A percentile compares a stretch with the other conserved stretches of the same genome.
Conservation (phyloP, 2,329 filamentous ascomycete genomes). For the Fusarium mexicanum region DNA sequence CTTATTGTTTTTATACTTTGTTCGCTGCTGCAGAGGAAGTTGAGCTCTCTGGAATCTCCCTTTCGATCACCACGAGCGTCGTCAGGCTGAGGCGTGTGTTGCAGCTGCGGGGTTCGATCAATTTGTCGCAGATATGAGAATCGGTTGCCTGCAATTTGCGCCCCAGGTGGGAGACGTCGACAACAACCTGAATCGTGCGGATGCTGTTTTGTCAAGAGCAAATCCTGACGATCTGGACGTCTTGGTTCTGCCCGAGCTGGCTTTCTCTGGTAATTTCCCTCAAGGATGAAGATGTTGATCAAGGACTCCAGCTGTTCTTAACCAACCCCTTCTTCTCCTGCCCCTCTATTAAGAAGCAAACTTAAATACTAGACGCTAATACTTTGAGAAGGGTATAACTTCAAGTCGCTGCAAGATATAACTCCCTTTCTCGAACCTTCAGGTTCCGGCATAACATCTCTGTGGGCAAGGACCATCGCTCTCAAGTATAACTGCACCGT, state of each 20-base stretch:
- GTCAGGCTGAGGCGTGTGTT: background rate
- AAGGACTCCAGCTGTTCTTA: no score
- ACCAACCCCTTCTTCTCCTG: no score
- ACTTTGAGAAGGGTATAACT: conserved; percentile 73
- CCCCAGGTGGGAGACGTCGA: conserved; percentile 75
- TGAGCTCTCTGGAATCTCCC: no score
- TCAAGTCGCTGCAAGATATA: conserved; percentile 74
- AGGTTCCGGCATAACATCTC: conserved; percentile 71
- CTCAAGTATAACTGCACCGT: conserved; percentile 74
- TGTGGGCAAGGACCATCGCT: conserved; percentile 76
- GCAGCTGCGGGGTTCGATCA: no score
- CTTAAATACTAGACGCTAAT: background rate
- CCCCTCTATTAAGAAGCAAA: no score
- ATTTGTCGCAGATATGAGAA: conserved; percentile 43
- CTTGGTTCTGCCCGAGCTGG: conserved; percentile 79
- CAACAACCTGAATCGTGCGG: conserved; percentile 62
- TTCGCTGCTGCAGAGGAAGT: no score
- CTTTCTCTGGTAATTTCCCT: conserved; percentile 69
- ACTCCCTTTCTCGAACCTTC: conserved; percentile 73
- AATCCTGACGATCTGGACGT: conserved; percentile 69
- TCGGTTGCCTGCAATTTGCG: conserved; percentile 77
- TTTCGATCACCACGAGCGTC: background rate
- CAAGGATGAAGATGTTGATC: no score
- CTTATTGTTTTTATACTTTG: no score
- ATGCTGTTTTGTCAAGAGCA: conserved; percentile 63